phyloP scores from a whole-genome alignment of 106 monocot species.

The Amphibolis antarctica region DNA sequence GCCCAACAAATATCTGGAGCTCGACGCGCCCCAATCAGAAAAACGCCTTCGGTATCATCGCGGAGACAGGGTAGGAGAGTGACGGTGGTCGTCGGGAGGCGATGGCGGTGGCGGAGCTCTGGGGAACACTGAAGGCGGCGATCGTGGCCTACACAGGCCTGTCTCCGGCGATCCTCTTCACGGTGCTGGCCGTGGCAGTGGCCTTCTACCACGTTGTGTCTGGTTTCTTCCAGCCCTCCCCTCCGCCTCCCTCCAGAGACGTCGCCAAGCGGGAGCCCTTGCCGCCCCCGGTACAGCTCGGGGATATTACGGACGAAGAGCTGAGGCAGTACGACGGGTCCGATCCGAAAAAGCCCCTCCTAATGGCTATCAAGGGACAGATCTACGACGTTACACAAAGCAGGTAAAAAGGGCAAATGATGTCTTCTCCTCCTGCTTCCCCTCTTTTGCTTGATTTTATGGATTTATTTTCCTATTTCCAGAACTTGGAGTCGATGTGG shows the following conservation, averaged over 20 bases:
- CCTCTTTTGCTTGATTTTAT: background rate
- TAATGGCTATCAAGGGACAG: slow-evolving; percentile 67
- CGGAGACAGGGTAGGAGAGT: no score
- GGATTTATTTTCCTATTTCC: background rate
- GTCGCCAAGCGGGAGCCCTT: slow-evolving; percentile 20
- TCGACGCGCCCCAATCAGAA: no score
- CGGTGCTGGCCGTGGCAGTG: slow-evolving; percentile 54
- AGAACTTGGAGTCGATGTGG: background rate
- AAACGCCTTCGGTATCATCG: no score
- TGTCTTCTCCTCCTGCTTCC: background rate
- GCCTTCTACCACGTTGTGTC: slow-evolving; percentile 55
- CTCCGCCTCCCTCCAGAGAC: background rate
- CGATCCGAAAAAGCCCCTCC: slow-evolving; percentile 50
- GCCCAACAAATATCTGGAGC: no score
- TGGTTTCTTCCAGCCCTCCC: slow-evolving; percentile 14
- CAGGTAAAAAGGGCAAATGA: slow-evolving; percentile 20
- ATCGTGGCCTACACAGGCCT: slow-evolving; percentile 62
- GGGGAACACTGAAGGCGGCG: slow-evolving; percentile 28
- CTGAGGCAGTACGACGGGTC: slow-evolving; percentile 43
- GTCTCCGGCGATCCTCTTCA: slow-evolving; percentile 52
- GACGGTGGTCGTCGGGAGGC: background rate
- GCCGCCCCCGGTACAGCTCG: slow-evolving; percentile 42
- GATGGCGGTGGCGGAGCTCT: slow-evolving; percentile 29
- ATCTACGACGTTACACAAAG: slow-evolving; percentile 64
- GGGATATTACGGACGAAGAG: slow-evolving; percentile 45